A percentile compares a stretch with the other conserved stretches of the same genome.
phyloP scores from a whole-genome alignment of 1,139 yeast genomes.

The Arxiozyma bovina region DNA sequence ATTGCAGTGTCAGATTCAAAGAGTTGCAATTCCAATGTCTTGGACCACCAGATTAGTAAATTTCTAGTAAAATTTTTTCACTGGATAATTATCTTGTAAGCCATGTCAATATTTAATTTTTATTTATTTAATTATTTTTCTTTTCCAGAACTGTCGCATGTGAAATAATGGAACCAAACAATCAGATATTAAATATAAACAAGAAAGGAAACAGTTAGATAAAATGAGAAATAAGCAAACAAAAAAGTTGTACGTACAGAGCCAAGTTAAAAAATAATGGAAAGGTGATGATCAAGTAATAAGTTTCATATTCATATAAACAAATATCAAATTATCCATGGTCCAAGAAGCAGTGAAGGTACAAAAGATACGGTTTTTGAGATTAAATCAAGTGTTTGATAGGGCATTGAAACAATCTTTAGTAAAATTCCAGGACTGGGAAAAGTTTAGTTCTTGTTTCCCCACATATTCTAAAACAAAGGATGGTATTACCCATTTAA shows the following conservation, averaged over 20 bases:
- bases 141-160: background rate
- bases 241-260: background rate
- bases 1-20: background rate
- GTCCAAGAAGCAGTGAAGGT: conserved; percentile 5
- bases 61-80: too few species aligned
- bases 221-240: too few species aligned
- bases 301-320: background rate
- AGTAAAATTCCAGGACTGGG: conserved; percentile 49
- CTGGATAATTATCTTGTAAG: background rate
- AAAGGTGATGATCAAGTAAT: background rate
- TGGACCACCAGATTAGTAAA: background rate
- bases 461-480: conserved; percentile 47
- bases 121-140: too few species aligned
- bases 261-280: background rate
- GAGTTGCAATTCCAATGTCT: background rate
- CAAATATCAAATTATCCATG: background rate
- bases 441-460: conserved; percentile 56
- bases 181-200: background rate
- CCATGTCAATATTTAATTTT: background rate
- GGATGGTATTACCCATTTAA: conserved; percentile 46
- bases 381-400: conserved; percentile 48
- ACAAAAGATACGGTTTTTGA: conserved; percentile 35
- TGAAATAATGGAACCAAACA: background rate
- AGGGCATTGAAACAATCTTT: conserved; percentile 62
- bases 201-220: background rate